phyloP scores from a whole-genome alignment of 2,329 filamentous ascomycete species.

The Ophiostoma fasciatum region DNA sequence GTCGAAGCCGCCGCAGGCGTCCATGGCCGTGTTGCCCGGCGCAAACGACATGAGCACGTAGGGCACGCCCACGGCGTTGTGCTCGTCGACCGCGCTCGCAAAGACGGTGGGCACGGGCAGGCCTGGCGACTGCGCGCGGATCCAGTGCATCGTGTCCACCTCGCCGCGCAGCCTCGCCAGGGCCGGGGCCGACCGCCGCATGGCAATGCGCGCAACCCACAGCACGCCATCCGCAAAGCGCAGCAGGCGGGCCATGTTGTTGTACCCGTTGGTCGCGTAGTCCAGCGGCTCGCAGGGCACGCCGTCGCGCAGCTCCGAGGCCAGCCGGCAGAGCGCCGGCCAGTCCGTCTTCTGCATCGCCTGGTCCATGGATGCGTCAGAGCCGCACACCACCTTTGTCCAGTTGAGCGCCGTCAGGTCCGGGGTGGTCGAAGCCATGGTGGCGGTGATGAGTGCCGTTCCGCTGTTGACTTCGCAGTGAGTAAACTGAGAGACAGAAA shows the following conservation, averaged over 20 bases:
- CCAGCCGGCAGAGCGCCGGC: conserved; percentile 3
- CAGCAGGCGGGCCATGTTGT: conserved; percentile 5
- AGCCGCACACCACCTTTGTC: conserved; percentile 9
- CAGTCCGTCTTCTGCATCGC: conserved; percentile 4
- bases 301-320: not conserved
- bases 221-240: conserved; percentile 3
- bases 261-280: conserved; percentile 2
- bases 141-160: conserved; percentile 4
- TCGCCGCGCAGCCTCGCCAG: conserved; percentile 5
- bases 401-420: conserved; percentile 6
- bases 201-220: conserved; percentile 5
- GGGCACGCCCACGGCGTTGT: conserved; percentile 15
- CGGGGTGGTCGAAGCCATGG: too few species aligned
- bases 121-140: not conserved
- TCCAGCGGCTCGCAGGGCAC: conserved; percentile 2
- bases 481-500: too few species aligned
- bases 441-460: too few species aligned
- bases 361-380: not conserved
- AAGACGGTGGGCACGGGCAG: conserved; percentile 16
- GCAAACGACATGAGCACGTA: conserved; percentile 19
- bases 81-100: conserved; percentile 11
- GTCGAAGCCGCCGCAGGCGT: conserved; percentile 12
- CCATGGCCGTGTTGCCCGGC: conserved; percentile 17
- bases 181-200: not conserved
- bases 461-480: too few species aligned